A percentile compares a stretch with the other conserved stretches of the same genome.
These are phyloP conservation scores for Ceratocystis colombiana DNA, from an alignment of 2,329 filamentous ascomycete genomes.

Conservation along the genomic window DNA sequence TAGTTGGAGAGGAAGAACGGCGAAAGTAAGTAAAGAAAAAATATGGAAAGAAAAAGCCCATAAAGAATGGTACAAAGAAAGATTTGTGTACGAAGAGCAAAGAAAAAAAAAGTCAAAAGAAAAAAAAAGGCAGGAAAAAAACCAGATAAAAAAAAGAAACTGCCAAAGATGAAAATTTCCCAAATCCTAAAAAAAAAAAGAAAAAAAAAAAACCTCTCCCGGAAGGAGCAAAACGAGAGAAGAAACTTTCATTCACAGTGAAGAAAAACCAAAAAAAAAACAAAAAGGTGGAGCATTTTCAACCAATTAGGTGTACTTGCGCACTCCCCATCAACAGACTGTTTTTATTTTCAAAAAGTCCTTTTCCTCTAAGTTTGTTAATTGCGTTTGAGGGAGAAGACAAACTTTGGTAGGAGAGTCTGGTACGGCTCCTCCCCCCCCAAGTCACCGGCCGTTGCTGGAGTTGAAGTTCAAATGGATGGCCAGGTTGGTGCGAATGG, in stretches of 20 bases:
- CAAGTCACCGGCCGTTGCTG: too few species aligned
- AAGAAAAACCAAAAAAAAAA: constrained; percentile 20
- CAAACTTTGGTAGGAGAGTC: too few species aligned
- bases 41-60: constrained; percentile 10
- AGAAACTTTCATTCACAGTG: constrained; percentile 15
- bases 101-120: constrained; percentile 14
- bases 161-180: constrained; percentile 2
- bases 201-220: constrained; percentile 20
- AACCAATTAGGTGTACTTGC: constrained; percentile 23
- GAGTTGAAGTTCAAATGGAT: too few species aligned
- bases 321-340: not conserved
- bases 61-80: constrained; percentile 9
- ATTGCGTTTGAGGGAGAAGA: not conserved
- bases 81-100: constrained; percentile 4
- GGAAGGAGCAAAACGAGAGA: constrained; percentile 18
- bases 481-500: too few species aligned
- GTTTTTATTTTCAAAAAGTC: constrained; percentile 6
- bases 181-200: not conserved
- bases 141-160: constrained; percentile 22
- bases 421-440: too few species aligned
- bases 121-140: not conserved
- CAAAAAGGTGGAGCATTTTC: not conserved
- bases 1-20: constrained; percentile 9
- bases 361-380: not conserved
- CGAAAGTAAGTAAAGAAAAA: not conserved